Base-by-base conservation (phyloP, 805 yeast species). In the Metschnikowia colocasiae region DNA sequence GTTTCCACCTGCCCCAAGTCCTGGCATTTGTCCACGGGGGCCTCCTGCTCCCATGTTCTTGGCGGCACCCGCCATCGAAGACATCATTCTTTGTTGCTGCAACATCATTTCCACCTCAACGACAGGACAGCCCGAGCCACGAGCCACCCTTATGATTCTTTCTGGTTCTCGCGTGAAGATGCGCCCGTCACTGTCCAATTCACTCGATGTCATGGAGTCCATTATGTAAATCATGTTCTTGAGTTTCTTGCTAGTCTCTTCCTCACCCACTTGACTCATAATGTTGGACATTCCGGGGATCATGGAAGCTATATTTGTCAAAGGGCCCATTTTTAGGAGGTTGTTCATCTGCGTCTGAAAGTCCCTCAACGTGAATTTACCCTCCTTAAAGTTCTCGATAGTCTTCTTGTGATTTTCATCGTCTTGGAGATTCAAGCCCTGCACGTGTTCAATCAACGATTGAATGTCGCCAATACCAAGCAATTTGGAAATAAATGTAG, bases 381-480 rank as follows among this genome's bases (percentile, higher is more conserved):
- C 99, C 62, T 94, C 94, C 67, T 88, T 90, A 64, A 92, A 80
- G 68, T 94, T 89, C 68, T 92, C 94, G 68, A 90, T 83, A 15
- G 94, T 83, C 52, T 88, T 91, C 68, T 90, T 86, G 57, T 92
- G 95, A 64, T 88, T 94, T 51, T 69, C 76, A 55, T 72, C 77
- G 46, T 72, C 68, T 51, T 72, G 76, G 51, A 92, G 78, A 56
- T 89, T 87, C 51, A 92, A 75, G 3, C 92, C 80, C 67, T 87
- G 87, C 36, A 94, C 96, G 58, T 90, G 97, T 65, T 92, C 99
- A 78, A 94, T 82, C 56, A 92, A 78, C 27, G 96, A 90, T 65
- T 88, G 96, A 49, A 92, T 81, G 66, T 92, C 98, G 49, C 98
- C 98, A 59, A 94, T 91, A 4, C 99, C 99, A 48, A 92, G 75